A percentile compares a stretch with the other conserved stretches of the same genome.
Conservation (phyloP, 2,329 filamentous ascomycete genomes). For the Botrytis aclada region DNA sequence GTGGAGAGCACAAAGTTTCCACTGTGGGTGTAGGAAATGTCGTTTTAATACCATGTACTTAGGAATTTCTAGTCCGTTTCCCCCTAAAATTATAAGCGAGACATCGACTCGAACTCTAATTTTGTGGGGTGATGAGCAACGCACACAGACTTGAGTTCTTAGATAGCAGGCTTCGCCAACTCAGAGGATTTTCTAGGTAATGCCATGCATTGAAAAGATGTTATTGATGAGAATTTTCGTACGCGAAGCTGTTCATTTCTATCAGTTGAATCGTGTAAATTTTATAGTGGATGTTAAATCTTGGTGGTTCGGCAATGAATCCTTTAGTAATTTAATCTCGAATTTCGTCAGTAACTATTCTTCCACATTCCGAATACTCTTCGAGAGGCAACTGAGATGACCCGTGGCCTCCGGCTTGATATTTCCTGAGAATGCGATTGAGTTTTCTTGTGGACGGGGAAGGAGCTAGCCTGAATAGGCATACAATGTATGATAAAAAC, state of each 20-base stretch:
- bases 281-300: neutral
- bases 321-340: neutral
- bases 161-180: rapidly evolving
- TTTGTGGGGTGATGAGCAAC: neutral
- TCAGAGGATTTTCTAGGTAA: rapidly evolving
- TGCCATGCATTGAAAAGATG: neutral
- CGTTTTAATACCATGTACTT: neutral
- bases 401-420: too few relatives aligned
- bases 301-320: neutral
- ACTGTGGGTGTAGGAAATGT: neutral
- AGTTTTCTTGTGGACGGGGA: too few relatives aligned
- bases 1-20: neutral
- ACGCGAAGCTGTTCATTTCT: rapidly evolving
- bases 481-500: too few relatives aligned
- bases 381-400: neutral
- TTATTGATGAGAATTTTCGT: neutral
- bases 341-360: rapidly evolving
- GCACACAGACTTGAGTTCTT: neutral
- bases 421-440: neutral
- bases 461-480: too few relatives aligned
- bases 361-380: neutral
- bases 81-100: neutral
- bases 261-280: neutral
- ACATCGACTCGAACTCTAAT: neutral
- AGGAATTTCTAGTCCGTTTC: neutral